Base-by-base conservation (phyloP, 75 land plant species). In the Selaginella moellendorffii region DNA sequence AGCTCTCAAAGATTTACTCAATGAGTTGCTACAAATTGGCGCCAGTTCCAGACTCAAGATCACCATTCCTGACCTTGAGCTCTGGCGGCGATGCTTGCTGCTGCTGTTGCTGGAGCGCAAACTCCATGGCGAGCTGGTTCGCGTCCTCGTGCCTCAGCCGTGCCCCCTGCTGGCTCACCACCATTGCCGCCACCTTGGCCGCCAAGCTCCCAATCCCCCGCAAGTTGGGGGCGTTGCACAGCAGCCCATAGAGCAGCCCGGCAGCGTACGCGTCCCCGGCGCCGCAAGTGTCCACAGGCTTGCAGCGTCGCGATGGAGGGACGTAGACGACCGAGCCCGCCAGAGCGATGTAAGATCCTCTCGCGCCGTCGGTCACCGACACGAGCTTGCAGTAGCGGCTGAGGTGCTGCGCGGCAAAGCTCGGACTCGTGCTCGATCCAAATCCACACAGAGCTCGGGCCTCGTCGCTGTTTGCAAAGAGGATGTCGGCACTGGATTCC, bases 221-320 rank as follows among this genome's bases (percentile, higher is more conserved):
- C 68, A 92, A 59, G 59, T 92, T 86, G 8, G 95, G 81, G 0
- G 69, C 76, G 1, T 95, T 86, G 24, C 77, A 76, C 19, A 92
- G 71, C 46, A 92, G 58, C 30, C 86, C 85, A 52, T 88, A 92
- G 26, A 92, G 65, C 27, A 92, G 71, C 52, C 97, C 97, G 5
- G 95, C 92, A 1, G 97, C 89, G 79, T 92, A 92, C 0, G 89
- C 95, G 74, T 92, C 97, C 1, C 97, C 97, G n/a, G 97, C 97
- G 0, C 97, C 97, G 69, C 96, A 88, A 8, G 97, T 92, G 66
- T 88, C 95, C 2, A 83, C 80, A 0, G 97, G 96, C 18, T 76
- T 62, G 65, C 97, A 88, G 0, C 76, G 82, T 5, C 14, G 46
- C 93, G 74, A 92, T 22, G 97, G 85, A 30, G 89, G 89, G 18